phyloP scores from a whole-genome alignment of 768 basidiomycete genomes.

The Lentinula raphanica region DNA sequence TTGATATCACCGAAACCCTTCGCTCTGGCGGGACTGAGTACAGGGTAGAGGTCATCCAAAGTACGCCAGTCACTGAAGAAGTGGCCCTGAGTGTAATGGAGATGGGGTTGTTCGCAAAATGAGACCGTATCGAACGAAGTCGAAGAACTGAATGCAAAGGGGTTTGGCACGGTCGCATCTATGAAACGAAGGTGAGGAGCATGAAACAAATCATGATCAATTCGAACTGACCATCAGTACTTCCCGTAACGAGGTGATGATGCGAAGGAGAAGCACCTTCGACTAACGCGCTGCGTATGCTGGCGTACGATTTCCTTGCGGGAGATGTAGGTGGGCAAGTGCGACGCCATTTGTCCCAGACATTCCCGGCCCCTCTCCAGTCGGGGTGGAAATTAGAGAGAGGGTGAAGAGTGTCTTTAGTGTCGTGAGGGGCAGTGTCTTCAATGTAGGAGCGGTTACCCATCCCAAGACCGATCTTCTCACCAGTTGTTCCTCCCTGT shows the following conservation, averaged over 20 bases:
- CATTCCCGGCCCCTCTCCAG: slow-evolving; percentile 78
- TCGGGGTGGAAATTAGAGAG: slow-evolving; percentile 59
- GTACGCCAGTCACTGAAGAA: slow-evolving; percentile 97
- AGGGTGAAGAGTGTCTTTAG: not conserved
- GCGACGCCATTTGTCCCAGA: slow-evolving; percentile 93
- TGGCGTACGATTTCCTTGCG: slow-evolving; percentile 79
- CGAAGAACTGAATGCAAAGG: slow-evolving; percentile 57
- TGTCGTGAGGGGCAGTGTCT: not conserved
- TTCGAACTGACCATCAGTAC: not conserved
- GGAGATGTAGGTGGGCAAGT: slow-evolving; percentile 77
- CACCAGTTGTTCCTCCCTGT: not conserved
- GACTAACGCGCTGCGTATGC: slow-evolving; percentile 51
- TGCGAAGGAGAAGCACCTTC: not conserved
- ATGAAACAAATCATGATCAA: not conserved
- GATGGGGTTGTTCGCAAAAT: slow-evolving; percentile 78
- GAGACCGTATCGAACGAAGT: slow-evolving; percentile 61
- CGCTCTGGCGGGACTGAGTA: slow-evolving; percentile 89
- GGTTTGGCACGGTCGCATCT: slow-evolving; percentile 21
- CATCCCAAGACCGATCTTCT: not conserved
- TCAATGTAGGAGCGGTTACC: not conserved
- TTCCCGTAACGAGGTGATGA: not conserved
- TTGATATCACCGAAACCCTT: slow-evolving; percentile 84
- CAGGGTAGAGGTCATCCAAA: slow-evolving; percentile 82
- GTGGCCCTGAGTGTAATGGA: slow-evolving; percentile 85
- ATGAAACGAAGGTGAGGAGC: no score